Percentiles rank a stretch among this genome's conserved stretches.
phyloP scores from a whole-genome alignment of 2,329 filamentous ascomycete species.

The Phaeosphaeriaceae sp. region DNA sequence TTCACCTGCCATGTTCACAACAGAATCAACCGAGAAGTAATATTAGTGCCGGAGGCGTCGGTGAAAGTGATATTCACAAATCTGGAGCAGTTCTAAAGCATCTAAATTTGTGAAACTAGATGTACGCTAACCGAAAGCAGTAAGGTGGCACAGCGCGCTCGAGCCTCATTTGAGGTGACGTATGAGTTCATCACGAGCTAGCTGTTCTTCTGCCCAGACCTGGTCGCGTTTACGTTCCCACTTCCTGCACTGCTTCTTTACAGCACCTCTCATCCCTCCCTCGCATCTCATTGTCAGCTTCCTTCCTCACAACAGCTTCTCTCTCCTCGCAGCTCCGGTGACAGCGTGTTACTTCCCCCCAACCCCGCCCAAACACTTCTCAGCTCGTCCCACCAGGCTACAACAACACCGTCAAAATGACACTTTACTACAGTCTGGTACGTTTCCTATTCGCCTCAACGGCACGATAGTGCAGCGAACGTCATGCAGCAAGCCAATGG shows the following conservation, averaged over 20 bases:
- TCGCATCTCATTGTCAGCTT: constrained; percentile 1
- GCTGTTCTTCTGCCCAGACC: constrained; percentile 25
- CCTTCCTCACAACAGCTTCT: background rate
- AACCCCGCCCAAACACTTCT: constrained; percentile 31
- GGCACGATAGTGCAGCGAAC: background rate
- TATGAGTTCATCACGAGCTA: constrained; percentile 41
- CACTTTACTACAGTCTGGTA: constrained; percentile 73
- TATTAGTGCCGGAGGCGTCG: background rate
- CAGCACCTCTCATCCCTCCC: constrained; percentile 10
- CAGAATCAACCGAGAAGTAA: background rate
- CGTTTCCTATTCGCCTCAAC: constrained; percentile 37
- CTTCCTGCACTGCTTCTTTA: constrained; percentile 20
- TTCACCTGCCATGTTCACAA: constrained; percentile 23
- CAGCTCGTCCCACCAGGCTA: constrained; percentile 20
- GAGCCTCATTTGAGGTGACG: constrained; percentile 37
- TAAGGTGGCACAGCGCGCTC: constrained; percentile 22
- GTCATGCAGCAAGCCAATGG: constrained; percentile 11
- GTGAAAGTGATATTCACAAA: background rate
- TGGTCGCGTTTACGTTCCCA: constrained; percentile 25
- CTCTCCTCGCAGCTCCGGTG: background rate
- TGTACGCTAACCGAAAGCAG: constrained; percentile 12
- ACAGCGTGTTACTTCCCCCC: constrained; percentile 10
- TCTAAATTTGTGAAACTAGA: constrained; percentile 25
- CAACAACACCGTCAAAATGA: constrained; percentile 62
- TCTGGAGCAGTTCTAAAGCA: constrained; percentile 3